phyloP scores from a whole-genome alignment of 768 basidiomycete genomes.

The Megacollybia marginata region DNA sequence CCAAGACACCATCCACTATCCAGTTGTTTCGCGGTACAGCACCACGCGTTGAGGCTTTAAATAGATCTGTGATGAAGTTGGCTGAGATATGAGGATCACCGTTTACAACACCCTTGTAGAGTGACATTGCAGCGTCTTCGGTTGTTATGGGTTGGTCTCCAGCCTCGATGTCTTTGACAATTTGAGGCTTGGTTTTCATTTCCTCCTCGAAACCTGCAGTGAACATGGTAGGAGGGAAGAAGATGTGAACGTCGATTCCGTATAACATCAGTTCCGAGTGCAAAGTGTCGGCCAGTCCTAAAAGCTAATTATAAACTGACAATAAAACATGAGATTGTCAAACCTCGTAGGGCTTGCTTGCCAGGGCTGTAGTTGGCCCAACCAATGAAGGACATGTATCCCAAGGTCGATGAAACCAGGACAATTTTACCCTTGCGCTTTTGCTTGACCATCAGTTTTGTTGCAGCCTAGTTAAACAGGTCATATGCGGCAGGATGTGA shows the following conservation, averaged over 20 bases:
- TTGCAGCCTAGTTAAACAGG: slow-evolving; percentile 42
- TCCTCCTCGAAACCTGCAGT: slow-evolving; percentile 53
- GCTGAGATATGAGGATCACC: slow-evolving; percentile 71
- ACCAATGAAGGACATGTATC: slow-evolving; percentile 70
- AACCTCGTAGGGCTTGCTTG: slow-evolving; percentile 83
- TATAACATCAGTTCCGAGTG: slow-evolving; percentile 77
- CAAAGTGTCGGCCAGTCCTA: slow-evolving; percentile 79
- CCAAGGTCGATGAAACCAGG: slow-evolving; percentile 69
- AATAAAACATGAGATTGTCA: neutral
- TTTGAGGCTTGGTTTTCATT: slow-evolving; percentile 58
- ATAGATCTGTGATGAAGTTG: slow-evolving; percentile 59
- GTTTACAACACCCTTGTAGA: slow-evolving; percentile 60
- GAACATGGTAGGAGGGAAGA: slow-evolving; percentile 77
- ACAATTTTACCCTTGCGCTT: slow-evolving; percentile 63
- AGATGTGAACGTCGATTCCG: slow-evolving; percentile 70
- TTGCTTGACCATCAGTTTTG: slow-evolving; percentile 56
- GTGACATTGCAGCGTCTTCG: slow-evolving; percentile 49
- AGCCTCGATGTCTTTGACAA: slow-evolving; percentile 72
- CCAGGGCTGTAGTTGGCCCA: slow-evolving; percentile 76
- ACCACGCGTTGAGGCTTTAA: slow-evolving; percentile 63
- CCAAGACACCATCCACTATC: slow-evolving; percentile 47
- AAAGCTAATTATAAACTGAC: neutral
- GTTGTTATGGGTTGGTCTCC: slow-evolving; percentile 57
- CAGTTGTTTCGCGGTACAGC: slow-evolving; percentile 51
- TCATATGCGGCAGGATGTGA: neutral